Evolutionary conservation across 2,329 filamentous ascomycete genomes (phyloP).

Genomic region (Fusarium hainanense): DNA sequence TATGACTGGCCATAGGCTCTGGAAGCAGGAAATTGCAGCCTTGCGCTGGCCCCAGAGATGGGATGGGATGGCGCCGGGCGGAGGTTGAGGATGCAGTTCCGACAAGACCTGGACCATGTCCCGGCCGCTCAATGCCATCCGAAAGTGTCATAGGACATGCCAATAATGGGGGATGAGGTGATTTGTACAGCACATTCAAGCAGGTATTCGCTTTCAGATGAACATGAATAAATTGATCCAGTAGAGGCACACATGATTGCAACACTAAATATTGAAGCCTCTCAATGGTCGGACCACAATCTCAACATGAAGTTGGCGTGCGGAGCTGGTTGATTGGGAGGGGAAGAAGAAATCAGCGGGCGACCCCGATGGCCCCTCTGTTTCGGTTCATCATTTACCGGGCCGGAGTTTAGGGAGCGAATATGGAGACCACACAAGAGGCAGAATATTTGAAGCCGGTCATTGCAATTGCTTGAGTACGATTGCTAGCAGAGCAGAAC

Average conservation of each 20-base stretch:
- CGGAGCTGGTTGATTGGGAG: slow-evolving; percentile 7
- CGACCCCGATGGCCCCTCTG: slow-evolving; percentile 33
- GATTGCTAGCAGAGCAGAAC: not conserved
- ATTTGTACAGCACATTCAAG: not conserved
- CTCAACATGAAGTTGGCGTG: not conserved
- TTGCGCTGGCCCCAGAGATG: not conserved
- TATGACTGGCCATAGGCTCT: not conserved
- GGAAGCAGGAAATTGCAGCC: not conserved
- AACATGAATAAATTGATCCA: not conserved
- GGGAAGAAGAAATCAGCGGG: slow-evolving; percentile 22
- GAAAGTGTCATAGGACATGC: slow-evolving; percentile 15
- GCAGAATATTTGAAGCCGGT: slow-evolving; percentile 1
- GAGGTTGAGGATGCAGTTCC: slow-evolving; percentile 28
- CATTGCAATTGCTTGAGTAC: not conserved
- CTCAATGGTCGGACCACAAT: not conserved
- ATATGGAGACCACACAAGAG: slow-evolving; percentile 7
- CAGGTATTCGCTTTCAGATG: not conserved
- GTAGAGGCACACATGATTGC: not conserved
- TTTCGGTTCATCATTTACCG: slow-evolving; percentile 35
- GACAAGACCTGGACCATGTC: slow-evolving; percentile 37
- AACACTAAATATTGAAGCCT: not conserved
- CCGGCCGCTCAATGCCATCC: slow-evolving; percentile 9
- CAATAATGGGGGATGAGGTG: slow-evolving; percentile 1
- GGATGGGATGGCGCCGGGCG: slow-evolving; percentile 3
- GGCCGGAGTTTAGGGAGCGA: slow-evolving; percentile 10